Base-by-base conservation (phyloP, 2,329 filamentous ascomycete species). In the Dothiorella sarmentorum region DNA sequence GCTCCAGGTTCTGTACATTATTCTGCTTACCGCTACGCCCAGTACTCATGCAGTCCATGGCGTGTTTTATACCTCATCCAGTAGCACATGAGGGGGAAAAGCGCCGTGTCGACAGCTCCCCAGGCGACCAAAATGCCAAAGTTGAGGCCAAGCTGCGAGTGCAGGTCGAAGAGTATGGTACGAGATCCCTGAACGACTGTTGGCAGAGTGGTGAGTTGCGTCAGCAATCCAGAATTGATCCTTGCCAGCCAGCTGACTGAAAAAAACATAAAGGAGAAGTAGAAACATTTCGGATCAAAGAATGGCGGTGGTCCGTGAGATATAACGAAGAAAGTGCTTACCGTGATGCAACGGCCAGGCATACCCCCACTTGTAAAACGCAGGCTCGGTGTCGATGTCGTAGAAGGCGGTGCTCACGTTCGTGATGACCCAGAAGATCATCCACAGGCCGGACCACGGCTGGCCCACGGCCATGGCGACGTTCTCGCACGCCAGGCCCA, bases 361-460 rank as follows among this genome's bases (percentile, higher is more conserved):
- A 66, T 85, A 85, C 0, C 83, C 84, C 82, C 82, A 88, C 2
- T 70, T 67, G 66, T 84, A 88, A 65, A 88, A 87, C 0, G 69
- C 72, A 0, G 82, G 80, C 2, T 81, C 79, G 22, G 88, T 72
- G 24, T 84, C 81, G 42, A 87, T 73, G 3, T 81, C 72, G 67
- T 87, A 84, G 64, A 88, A 86, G 0, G 77, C 72, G 0, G 83
- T 85, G 0, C 78, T 74, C 0, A 87, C 83, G 64, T 88, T 88
- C 6, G 82, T 80, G 58, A 88, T 85, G 40, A 87, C 83, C 84
- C 83, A 86, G 64, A 86, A 87, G 58, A 87, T 85, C 2, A 88
- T 71, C 78, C 85, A 88, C 0, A 86, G 68, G 0, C 82, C 78
- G 53, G 77, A 81, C 83, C 83, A 87, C 0, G 82, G 85, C 63